Percentiles rank a stretch among this genome's conserved stretches.
phyloP scores from a whole-genome alignment of 2,329 filamentous ascomycete genomes.

The Sporothrix euskadiensis region DNA sequence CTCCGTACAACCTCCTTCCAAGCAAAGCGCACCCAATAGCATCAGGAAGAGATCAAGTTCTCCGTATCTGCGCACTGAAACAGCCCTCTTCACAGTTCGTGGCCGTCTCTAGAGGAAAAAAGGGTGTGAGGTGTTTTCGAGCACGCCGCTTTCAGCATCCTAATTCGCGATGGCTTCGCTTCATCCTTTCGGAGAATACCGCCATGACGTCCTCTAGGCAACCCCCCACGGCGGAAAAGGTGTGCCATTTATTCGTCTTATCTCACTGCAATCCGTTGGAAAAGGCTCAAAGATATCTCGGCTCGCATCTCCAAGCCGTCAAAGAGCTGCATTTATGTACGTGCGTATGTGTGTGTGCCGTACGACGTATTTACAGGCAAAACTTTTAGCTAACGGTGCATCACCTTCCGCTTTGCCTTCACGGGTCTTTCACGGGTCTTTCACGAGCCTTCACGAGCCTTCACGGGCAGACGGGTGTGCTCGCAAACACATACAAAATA shows the following conservation, averaged over 20 bases:
- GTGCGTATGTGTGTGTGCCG: not conserved
- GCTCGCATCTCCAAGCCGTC: not conserved
- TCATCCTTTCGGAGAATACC: slow-evolving; percentile 16
- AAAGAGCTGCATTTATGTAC: not conserved
- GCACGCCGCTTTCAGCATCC: not conserved
- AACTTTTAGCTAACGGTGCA: not conserved
- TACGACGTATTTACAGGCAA: not conserved
- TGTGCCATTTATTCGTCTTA: not conserved
- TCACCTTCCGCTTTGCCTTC: slow-evolving; percentile 3
- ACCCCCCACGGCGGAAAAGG: not conserved
- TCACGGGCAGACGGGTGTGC: not conserved
- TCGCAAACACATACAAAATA: not conserved
- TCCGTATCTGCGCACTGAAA: not conserved
- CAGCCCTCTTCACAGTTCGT: not conserved
- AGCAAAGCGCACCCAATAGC: not conserved
- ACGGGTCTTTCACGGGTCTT: not conserved
- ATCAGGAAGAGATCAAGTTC: not conserved
- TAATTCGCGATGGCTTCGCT: not conserved
- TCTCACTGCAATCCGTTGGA: not conserved
- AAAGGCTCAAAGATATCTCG: not conserved
- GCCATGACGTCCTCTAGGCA: not conserved
- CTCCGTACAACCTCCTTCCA: too few species aligned
- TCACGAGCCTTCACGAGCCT: not conserved
- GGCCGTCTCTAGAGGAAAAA: not conserved
- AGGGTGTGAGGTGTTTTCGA: slow-evolving; percentile 17